These are phyloP conservation scores for Pistacia vera DNA, from an alignment of 345 rosid species.

Conservation along the genomic window DNA sequence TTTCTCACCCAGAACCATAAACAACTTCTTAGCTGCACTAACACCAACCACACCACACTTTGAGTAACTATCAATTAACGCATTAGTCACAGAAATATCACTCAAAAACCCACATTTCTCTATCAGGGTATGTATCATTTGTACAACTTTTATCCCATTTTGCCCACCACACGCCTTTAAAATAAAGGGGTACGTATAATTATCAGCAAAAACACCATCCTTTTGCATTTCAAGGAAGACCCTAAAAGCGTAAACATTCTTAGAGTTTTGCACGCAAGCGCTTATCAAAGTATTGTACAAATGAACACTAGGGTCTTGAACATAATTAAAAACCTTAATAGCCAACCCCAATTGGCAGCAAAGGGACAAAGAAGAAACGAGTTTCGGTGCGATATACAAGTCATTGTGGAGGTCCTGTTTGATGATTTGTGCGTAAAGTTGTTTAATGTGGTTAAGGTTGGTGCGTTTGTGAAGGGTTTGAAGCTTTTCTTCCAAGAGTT, in stretches of 20 bases:
- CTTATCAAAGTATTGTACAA: conserved; percentile 70
- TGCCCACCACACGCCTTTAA: conserved; percentile 64
- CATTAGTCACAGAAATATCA: conserved; percentile 83
- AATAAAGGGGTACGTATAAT: conserved; percentile 82
- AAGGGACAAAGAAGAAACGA: conserved; percentile 64
- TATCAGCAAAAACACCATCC: conserved; percentile 59
- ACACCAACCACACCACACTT: conserved; percentile 72
- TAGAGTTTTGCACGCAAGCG: conserved; percentile 60
- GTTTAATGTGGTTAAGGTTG: conserved; percentile 60
- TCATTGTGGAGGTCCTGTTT: conserved; percentile 61
- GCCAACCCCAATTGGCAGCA: conserved; percentile 62
- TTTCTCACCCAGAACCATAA: conserved; percentile 49
- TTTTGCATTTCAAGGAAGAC: conserved; percentile 65
- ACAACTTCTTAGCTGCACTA: conserved; percentile 62
- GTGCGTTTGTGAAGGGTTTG: conserved; percentile 72
- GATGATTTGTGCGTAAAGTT: conserved; percentile 72
- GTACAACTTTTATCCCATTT: conserved; percentile 50
- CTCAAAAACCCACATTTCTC: conserved; percentile 66
- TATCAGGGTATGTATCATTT: conserved; percentile 71
- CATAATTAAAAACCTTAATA: conserved; percentile 59
- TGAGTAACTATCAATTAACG: conserved; percentile 76
- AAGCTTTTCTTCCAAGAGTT: conserved; percentile 67
- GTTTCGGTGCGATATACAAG: conserved; percentile 64
- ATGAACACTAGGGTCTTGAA: conserved; percentile 55
- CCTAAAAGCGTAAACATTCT: conserved; percentile 53